Evolutionary conservation across 768 basidiomycete genomes (phyloP).

Genomic region (Mycena amicta): DNA sequence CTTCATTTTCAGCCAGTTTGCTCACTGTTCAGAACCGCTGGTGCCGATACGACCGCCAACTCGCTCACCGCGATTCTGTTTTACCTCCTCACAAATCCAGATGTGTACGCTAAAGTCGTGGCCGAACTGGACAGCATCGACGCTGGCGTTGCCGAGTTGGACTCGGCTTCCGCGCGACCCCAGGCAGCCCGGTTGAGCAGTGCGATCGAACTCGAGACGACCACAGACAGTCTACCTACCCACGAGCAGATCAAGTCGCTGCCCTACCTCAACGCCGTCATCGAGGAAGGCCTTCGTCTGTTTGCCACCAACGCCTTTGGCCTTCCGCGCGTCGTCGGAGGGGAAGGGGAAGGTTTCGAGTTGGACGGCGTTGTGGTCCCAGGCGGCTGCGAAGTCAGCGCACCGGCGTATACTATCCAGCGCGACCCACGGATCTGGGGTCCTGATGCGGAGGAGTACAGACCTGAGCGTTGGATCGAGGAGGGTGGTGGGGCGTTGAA

Average conservation of each 20-base stretch:
- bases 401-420: conserved; percentile 84
- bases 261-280: conserved; percentile 81
- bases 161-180: not conserved
- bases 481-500: conserved; percentile 29
- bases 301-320: conserved; percentile 86
- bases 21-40: conserved; percentile 43
- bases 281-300: conserved; percentile 82
- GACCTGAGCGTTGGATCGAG: conserved; percentile 88
- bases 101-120: conserved; percentile 44
- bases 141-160: not conserved
- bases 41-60: conserved; percentile 92
- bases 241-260: conserved; percentile 72
- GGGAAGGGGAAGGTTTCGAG: conserved; percentile 62
- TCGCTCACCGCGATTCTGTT: conserved; percentile 89
- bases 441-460: conserved; percentile 66
- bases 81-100: conserved; percentile 71
- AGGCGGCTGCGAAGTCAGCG: conserved; percentile 72
- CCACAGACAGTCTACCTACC: conserved; percentile 33
- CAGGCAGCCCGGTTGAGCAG: not conserved
- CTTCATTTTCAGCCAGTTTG: not conserved
- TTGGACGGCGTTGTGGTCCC: conserved; percentile 62
- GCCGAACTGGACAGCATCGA: conserved; percentile 1
- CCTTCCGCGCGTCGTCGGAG: conserved; percentile 78
- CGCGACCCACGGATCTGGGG: conserved; percentile 76
- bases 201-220: not conserved